Evolutionary conservation across 1,284 basidiomycete genomes (phyloP).

Genomic region (Porphyrellus sp.): DNA sequence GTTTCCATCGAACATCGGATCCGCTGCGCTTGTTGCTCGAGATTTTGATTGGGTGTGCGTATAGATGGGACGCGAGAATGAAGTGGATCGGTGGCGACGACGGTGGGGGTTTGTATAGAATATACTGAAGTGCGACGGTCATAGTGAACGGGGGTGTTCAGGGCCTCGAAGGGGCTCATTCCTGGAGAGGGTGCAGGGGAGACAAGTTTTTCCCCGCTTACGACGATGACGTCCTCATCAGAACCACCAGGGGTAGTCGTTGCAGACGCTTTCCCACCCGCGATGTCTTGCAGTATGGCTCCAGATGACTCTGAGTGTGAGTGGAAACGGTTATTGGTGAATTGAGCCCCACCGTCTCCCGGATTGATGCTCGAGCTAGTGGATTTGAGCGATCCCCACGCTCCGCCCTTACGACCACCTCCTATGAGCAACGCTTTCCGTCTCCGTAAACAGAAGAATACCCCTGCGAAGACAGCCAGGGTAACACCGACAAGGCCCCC

Average conservation of each 20-base stretch:
- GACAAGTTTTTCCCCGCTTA: slow-evolving; percentile 25
- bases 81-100: slow-evolving; percentile 2
- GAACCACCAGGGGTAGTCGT: slow-evolving; percentile 21
- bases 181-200: slow-evolving; percentile 16
- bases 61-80: slow-evolving; percentile 14
- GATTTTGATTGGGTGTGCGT: slow-evolving; percentile 15
- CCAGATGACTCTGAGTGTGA: slow-evolving; percentile 24
- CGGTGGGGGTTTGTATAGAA: slow-evolving; percentile 15
- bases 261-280: slow-evolving; percentile 15
- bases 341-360: not conserved
- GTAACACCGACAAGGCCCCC: slow-evolving; percentile 36
- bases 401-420: not conserved
- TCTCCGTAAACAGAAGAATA: slow-evolving; percentile 34
- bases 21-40: slow-evolving; percentile 32
- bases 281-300: slow-evolving; percentile 11
- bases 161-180: slow-evolving; percentile 21
- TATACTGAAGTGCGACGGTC: slow-evolving; percentile 23
- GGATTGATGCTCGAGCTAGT: slow-evolving; percentile 19
- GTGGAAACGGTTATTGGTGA: slow-evolving; percentile 13
- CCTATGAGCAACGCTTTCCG: slow-evolving; percentile 10
- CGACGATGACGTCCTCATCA: slow-evolving; percentile 19
- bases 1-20: slow-evolving; percentile 34
- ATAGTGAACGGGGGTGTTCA: slow-evolving; percentile 18
- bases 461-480: slow-evolving; percentile 31
- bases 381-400: slow-evolving; percentile 33